Percentiles rank a stretch among this genome's conserved stretches.
Conservation (phyloP, 257 asterid species). For the Oldenlandia corymbosa region DNA sequence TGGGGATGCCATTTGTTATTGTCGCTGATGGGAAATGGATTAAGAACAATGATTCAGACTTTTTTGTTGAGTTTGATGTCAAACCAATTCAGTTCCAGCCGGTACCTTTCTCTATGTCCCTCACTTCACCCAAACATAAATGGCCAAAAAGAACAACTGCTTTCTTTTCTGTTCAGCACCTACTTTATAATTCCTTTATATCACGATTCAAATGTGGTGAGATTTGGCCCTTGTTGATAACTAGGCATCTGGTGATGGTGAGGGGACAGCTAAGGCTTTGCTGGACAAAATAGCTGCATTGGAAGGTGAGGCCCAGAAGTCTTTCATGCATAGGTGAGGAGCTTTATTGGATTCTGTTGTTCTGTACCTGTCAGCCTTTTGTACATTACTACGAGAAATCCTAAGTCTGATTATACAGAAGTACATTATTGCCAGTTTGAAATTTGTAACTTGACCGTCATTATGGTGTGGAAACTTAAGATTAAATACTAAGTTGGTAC, state of each 20-base stretch:
- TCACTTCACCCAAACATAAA: not conserved
- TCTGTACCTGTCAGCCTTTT: not conserved
- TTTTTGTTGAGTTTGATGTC: constrained; percentile 57
- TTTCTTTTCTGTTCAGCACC: constrained; percentile 1
- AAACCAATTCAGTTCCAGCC: constrained; percentile 36
- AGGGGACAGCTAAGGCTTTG: constrained; percentile 72
- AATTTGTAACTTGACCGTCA: not conserved
- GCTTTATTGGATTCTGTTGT: constrained; percentile 7
- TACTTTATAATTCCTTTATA: not conserved
- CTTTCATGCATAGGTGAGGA: constrained; percentile 94
- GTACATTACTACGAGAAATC: not conserved
- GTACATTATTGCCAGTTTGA: not conserved
- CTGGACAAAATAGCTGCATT: constrained; percentile 74
- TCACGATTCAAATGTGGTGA: constrained; percentile 13
- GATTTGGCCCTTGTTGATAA: not conserved
- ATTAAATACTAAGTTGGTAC: not conserved
- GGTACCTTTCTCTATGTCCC: constrained; percentile 39
- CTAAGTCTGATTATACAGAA: not conserved
- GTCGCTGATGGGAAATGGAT: constrained; percentile 74
- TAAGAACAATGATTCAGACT: constrained; percentile 76
- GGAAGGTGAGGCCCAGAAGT: constrained; percentile 98
- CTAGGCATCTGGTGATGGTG: constrained; percentile 61
- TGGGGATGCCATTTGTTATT: constrained; percentile 98
- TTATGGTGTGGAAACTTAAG: not conserved
- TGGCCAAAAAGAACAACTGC: not conserved